Base-by-base conservation (phyloP, 805 yeast species). In the Hanseniaspora osmophila region DNA sequence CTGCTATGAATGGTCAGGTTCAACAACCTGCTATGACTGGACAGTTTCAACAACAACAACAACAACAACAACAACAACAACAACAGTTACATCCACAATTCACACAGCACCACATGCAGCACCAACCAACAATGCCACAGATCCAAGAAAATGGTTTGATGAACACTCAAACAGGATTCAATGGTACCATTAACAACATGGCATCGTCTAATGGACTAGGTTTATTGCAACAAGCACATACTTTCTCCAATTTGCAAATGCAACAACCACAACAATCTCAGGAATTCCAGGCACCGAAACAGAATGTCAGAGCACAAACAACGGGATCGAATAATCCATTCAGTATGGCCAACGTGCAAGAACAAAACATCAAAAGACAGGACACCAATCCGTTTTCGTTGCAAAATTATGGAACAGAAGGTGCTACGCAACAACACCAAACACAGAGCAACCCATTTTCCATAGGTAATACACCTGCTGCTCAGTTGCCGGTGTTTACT, bases 301-400 rank as follows among this genome's bases (percentile, higher is more conserved):
- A 32, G 42, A 19, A 33, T 19, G 44, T n/a, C 17, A 41, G 47
- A 37, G 30, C 42, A 37, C 47, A 47, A 32, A 54, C 53, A 30
- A 60, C 64, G 3, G 64, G 63, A 3, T 55, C 64, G 7, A 57
- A 55, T n/a, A 64, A 68, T 49, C 72, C 72, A 38, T 67, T 68
- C 50, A 52, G 67, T 2, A 41, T 60, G 39, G 59, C 54, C 2
- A 60, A 60, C 42, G 50, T 59, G 10, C 52, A 54, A 33, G 55
- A 49, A 41, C 55, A 45, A 10, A 47, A 46, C 27, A 44, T 48
- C 19, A 47, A 30, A 39, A 46, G 48, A 49, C 53, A 48, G 22
- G 48, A 51, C 13, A 50, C 51, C 5, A 50, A 50, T 18, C 52
- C 52, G 16, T 50, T 50, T 29, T 40, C 50, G 1, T 11, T 44